Base-by-base conservation (phyloP, 305 asterid species). In the Solanum hybrid region DNA sequence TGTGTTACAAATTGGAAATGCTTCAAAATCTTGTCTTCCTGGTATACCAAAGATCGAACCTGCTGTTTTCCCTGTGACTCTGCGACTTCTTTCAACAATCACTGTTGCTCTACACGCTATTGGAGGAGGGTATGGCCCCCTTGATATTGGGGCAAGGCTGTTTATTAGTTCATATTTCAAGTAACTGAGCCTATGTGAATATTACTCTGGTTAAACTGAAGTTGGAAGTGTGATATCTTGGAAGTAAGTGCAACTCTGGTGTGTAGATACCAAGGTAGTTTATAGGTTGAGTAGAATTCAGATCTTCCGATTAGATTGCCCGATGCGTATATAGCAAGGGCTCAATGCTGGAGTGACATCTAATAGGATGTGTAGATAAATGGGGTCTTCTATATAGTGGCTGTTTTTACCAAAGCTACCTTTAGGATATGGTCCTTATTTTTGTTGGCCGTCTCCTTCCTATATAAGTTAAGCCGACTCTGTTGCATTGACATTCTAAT, bases 111-210 rank as follows among this genome's bases (percentile, higher is more conserved):
- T 96, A 92, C 97, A 97, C 76, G 97, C 97, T 82, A 85, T 93
- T 7, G 98, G 98, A 84, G 99, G 98, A 78, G 99, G 95, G 72
- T 93, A 92, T 88, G 98, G 98, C 0, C 97, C 99, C 86, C 93
- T 94, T 72, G 98, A 96, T 89, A 94, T 96, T 15, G 97, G 92
- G 87, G 96, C 95, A 17, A 95, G 97, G 91, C 86, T 97, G 88
- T 96, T 93, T 86, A 60, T 94, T 75, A 90, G 95, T 91, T 96
- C 99, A 8, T 97, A 96, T 92, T 92, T 92, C 64, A 91, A 89
- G 35, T 95, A 87, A 91, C 81, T 45, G 64, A 51, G 15, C 29
- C 32, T 29, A 19, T 87, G 64, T 84, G 81, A 78, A 40, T 72
- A 17, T 51, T 17, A 45, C 6, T 82, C 87, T 82, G 71, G 86